Conservation (phyloP, 2,329 filamentous ascomycete species). For the Sporothrix globosa region DNA sequence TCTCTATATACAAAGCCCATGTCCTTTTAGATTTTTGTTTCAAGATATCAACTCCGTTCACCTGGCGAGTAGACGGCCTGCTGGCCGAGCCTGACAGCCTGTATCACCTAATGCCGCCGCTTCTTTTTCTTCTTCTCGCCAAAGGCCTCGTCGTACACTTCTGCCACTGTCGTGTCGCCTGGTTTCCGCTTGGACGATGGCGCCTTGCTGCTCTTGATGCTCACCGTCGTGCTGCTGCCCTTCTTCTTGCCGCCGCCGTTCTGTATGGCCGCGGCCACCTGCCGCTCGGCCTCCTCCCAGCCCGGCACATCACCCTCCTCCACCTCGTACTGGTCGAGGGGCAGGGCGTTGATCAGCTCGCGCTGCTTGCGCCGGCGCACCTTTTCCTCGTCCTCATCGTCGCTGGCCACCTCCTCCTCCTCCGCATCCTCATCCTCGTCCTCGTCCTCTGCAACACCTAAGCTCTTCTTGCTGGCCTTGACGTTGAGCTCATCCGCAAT, state of each 20-base stretch:
- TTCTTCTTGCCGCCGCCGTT: conserved; percentile 42
- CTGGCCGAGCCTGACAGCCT: no score
- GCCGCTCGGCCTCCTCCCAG: conserved; percentile 74
- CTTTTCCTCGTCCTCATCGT: conserved; percentile 72
- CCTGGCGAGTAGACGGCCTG: neutral
- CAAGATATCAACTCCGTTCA: conserved; percentile 6
- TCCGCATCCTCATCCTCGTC: conserved; percentile 65
- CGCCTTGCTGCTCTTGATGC: conserved; percentile 74
- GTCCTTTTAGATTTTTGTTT: neutral
- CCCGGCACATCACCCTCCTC: conserved; percentile 60
- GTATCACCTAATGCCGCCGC: conserved; percentile 41
- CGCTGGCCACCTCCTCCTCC: conserved; percentile 74
- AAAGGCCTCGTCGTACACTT: conserved; percentile 63
- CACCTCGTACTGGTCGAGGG: conserved; percentile 80
- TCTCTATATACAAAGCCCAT: conserved; percentile 27
- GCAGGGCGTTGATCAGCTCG: conserved; percentile 86
- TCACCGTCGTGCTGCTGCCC: conserved; percentile 66
- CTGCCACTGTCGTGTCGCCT: conserved; percentile 55
- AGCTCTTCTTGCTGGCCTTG: conserved; percentile 11
- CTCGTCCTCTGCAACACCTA: conserved; percentile 61
- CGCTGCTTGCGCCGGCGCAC: conserved; percentile 71
- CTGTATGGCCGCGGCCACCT: conserved; percentile 63
- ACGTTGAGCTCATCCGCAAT: conserved; percentile 77
- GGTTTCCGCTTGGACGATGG: conserved; percentile 70
- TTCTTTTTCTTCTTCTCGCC: conserved; percentile 59